Base-by-base conservation (phyloP, 2,329 filamentous ascomycete species). In the Trichophyton rubrum region DNA sequence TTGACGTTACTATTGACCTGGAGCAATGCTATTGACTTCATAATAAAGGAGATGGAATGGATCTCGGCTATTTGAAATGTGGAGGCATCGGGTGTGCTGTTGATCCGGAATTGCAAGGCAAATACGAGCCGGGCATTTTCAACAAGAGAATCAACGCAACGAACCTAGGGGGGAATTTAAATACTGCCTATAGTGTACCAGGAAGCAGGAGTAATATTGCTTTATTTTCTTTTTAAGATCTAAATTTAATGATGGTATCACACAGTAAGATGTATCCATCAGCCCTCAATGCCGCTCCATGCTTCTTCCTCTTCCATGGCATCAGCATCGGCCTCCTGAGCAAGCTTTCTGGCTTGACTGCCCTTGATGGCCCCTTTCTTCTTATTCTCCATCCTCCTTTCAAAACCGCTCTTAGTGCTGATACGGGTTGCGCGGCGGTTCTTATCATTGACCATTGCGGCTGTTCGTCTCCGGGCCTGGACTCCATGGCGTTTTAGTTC, bases 401-500 rank as follows among this genome's bases (percentile, higher is more conserved):
- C 77, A 65, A 74, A 79, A 13, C 77, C 77, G 63, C 77, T 79
- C 70, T 79, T 78, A 1, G 77, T 79, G 65, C 90, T 92, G 67
- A 97, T 97, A 70, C 84, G 84, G 22, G 82, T 80, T 69, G 79
- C 80, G 41, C 75, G 76, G 35, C 74, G 74, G 60, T 74, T 71
- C 17, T 72, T 74, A 59, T 74, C 74, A 53, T 72, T 70, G 2
- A 68, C 69, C 55, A 41, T 57, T 17, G 55, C 33, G 11, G 71
- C 67, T 35, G 73, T 73, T 5, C 74, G 73, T 63, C 83, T 74
- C 49, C 90, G 80, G 2, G 84, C 85, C 72, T 91, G 87, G 8
- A 96, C 87, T 4, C 93, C 93, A 65, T 85, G 80, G 70, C 84
- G 84, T 79, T 89, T 95, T 65, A 99, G 74, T 70, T 84, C 84